Evolutionary conservation across 192 early-diverging fungal species (phyloP).

Genomic region (Coemansia sp.): DNA sequence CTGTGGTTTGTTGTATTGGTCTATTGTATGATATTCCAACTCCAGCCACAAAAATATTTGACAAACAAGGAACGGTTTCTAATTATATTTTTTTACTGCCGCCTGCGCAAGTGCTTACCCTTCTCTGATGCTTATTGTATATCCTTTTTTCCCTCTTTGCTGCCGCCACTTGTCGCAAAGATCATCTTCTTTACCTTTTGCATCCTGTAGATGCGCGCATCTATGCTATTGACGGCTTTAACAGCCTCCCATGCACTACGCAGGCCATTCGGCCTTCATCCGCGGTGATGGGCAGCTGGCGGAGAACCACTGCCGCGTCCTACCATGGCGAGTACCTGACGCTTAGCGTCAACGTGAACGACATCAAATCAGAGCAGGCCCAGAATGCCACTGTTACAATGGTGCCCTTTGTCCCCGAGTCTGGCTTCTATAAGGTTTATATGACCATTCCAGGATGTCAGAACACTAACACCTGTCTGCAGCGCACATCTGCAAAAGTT

Average conservation of each 20-base stretch:
- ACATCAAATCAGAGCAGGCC: conserved; percentile 17
- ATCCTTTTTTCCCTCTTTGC: not conserved
- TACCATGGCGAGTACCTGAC: conserved; percentile 38
- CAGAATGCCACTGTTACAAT: conserved; percentile 29
- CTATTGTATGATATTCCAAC: not conserved
- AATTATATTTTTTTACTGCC: conserved; percentile 5
- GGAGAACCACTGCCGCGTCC: conserved; percentile 28
- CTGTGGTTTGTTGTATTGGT: conserved; percentile 1
- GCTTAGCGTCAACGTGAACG: conserved; percentile 24
- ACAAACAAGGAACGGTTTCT: conserved; percentile 5
- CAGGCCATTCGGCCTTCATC: conserved; percentile 26
- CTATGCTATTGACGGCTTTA: conserved; percentile 39
- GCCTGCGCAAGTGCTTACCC: not conserved
- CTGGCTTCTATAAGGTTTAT: conserved; percentile 61
- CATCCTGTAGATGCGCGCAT: conserved; percentile 35
- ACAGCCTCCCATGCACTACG: conserved; percentile 36
- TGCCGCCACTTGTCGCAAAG: not conserved
- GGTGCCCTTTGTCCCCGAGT: conserved; percentile 59
- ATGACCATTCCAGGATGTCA: conserved; percentile 61
- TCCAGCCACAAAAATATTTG: not conserved
- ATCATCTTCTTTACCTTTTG: not conserved
- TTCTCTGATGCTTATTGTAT: not conserved
- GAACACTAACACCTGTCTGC: conserved; percentile 49
- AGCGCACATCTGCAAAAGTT: conserved; percentile 34
- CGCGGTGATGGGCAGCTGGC: conserved; percentile 32